A percentile compares a stretch with the other conserved stretches of the same genome.
phyloP scores from a whole-genome alignment of 177 flowering plant genomes.

The Vitis hybrid region DNA sequence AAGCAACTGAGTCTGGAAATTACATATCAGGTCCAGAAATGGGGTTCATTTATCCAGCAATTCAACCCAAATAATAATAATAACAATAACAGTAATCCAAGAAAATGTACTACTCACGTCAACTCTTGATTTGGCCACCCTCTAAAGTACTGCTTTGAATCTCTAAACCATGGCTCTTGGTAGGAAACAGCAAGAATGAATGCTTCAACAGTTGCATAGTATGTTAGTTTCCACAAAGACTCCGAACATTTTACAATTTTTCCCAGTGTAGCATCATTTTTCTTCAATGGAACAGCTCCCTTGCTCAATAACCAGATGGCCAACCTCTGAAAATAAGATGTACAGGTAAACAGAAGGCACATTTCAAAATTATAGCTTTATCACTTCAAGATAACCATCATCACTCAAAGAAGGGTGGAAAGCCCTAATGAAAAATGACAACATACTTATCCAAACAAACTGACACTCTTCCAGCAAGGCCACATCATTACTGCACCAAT shows the following conservation, averaged over 20 bases:
- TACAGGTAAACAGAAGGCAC: background rate
- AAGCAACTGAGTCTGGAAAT: background rate
- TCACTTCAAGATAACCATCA: too few species aligned
- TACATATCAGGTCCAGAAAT: background rate
- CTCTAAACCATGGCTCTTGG: slow-evolving; percentile 76
- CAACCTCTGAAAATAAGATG: slow-evolving; percentile 51
- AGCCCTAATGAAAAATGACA: too few species aligned
- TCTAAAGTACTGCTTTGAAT: slow-evolving; percentile 53
- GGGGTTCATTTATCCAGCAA: slow-evolving; percentile 1
- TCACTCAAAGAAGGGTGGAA: too few species aligned
- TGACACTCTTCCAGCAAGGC: too few species aligned
- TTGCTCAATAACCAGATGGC: slow-evolving; percentile 54
- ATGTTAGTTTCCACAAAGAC: slow-evolving; percentile 90
- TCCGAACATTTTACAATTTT: slow-evolving; percentile 81
- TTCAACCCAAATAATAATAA: too few species aligned
- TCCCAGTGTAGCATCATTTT: slow-evolving; percentile 41
- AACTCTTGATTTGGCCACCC: slow-evolving; percentile 94
- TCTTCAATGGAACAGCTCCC: slow-evolving; percentile 38
- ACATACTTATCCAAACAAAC: too few species aligned
- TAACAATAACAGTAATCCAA: background rate
- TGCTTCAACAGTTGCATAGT: slow-evolving; percentile 67
- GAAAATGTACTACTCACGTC: slow-evolving; percentile 46
- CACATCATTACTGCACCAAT: too few species aligned
- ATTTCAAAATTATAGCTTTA: too few species aligned
- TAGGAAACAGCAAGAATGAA: slow-evolving; percentile 49